Evolutionary conservation across 169 alveolate genomes (phyloP), one percentile per base, ranked within the genome.

Genomic region (Condylostoma magnum): DNA sequence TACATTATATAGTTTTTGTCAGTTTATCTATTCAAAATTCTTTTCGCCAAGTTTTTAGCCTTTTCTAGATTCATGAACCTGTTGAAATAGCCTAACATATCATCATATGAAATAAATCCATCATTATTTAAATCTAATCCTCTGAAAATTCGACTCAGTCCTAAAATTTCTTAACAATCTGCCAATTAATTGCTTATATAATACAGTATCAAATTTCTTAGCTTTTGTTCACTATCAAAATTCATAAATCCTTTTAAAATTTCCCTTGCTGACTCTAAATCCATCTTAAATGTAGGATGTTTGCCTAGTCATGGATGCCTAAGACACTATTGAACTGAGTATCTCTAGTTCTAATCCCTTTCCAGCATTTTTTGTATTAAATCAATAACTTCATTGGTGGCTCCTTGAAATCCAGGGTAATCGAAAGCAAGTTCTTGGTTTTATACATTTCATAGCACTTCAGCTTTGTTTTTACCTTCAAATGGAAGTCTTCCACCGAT

Each of bases 1-100:
- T 87, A 91, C 60, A 87, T 93, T 27, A 92, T 85, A 30, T 77
- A 78, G 58, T 81, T 83, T 33, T 79, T 80, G 60, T 89, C 94
- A n/a, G 80, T 79, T 77, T 89, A 95, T 38, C 69, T 72, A n/a
- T 66, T 60, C 92, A 92, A 80, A 4, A 85, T 87, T 50, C 84
- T 88, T 50, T 82, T 86, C 12, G 87, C 92, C 46, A 82, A 90
- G 52, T 68, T 76, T 31, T 81, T 82, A 3, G 91, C 91, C 31
- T 56, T 77, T 51, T 82, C 80, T 33, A 67, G 69, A 25, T 76
- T 58, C 22, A 80, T 71, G 43, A 69, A 78, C 38, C 77, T 72
- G 44, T 76, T 66, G 69, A 69, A 78, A 31, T 80, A 79, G 6
- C 48, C 71, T 4, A 75, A 65, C 41, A 89, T 57, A 65, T 89